Percentiles rank a stretch among this genome's conserved stretches.
Conservation (phyloP, 805 yeast species). For the Candida multigemmis region DNA sequence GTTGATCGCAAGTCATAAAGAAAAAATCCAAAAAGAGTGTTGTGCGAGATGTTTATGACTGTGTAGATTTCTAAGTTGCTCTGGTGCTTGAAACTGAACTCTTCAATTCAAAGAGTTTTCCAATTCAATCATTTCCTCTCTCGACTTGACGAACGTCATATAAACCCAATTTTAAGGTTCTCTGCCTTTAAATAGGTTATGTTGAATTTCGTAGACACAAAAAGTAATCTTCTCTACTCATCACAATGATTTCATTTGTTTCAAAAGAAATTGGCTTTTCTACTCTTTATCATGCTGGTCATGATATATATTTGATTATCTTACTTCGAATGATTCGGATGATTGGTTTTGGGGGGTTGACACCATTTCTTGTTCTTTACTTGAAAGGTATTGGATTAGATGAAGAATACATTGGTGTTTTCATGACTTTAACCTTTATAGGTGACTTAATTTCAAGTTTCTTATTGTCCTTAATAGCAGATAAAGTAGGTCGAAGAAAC, state of each 20-base stretch:
- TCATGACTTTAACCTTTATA: constrained; percentile 38
- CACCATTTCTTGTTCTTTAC: constrained; percentile 34
- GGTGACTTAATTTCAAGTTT: constrained; percentile 48
- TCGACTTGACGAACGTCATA: too few relatives aligned
- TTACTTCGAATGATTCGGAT: constrained; percentile 23
- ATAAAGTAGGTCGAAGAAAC: constrained; percentile 35
- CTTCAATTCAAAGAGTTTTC: too few relatives aligned
- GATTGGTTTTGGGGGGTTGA: constrained; percentile 27
- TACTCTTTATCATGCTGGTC: constrained; percentile 17
- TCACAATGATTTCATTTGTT: constrained; percentile 5
- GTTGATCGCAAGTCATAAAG: too few relatives aligned
- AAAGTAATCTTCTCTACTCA: too few relatives aligned
- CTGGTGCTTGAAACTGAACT: too few relatives aligned
- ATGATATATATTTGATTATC: constrained; percentile 23
- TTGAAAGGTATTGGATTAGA: constrained; percentile 31
- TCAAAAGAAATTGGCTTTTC: constrained; percentile 24
- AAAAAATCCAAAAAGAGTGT: too few relatives aligned
- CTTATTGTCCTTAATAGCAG: constrained; percentile 36
- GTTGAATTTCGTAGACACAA: too few relatives aligned
- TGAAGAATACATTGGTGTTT: constrained; percentile 37
- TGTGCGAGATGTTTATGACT: too few relatives aligned
- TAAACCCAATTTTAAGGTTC: too few relatives aligned
- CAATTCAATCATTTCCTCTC: too few relatives aligned
- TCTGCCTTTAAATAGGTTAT: too few relatives aligned
- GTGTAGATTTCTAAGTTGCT: too few relatives aligned